Evolutionary conservation across 2,329 filamentous ascomycete genomes (phyloP), one percentile per base, ranked within the genome.

Genomic region (Curvularia verruculosa): DNA sequence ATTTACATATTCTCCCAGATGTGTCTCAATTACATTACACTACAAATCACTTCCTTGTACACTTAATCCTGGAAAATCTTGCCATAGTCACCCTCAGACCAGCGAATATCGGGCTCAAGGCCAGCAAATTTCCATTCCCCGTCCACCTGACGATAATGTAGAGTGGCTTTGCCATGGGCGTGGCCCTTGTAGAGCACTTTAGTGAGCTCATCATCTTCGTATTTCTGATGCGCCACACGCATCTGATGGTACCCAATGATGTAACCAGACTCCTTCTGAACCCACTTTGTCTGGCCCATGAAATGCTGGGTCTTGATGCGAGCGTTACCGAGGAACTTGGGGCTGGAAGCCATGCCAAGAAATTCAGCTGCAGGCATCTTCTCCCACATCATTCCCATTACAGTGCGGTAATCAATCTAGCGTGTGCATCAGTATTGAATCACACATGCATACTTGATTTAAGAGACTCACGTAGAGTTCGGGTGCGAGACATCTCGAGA

Each of bases 261-360:
- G 15, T 43, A 34, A 12, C 31, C 47, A 13, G 56, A 45, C 7
- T 36, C 18, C 4, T 44, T 15, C 6, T 37, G 7, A 15, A 45
- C 23, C 58, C 58, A 63, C 23, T 54, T 58, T 5, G 51, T 46
- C 9, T 41, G 45, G 6, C 60, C 60, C 23, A 60, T 40, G 28
- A 60, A 56, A 40, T 63, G 60, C 37, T 58, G 58, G 29, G 60
- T 56, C 19, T 60, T 58, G 12, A 63, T 19, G 19, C 40, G 51
- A 5, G 49, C n/a, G 34, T 63, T 56, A 15, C 60, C 60, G 9
- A 63, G 36, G 13, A 63, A 52, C 5, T 50, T 45, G 12, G 47
- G 54, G 40, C 46, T 46, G 13, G 50, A 56, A 5, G 52, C 49
- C 29, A 63, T 52, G 19, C 43, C 40, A n/a, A 58, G 31, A 21